Conservation (phyloP, 1,139 yeast genomes). For the Sugiyamaella paludigena region DNA sequence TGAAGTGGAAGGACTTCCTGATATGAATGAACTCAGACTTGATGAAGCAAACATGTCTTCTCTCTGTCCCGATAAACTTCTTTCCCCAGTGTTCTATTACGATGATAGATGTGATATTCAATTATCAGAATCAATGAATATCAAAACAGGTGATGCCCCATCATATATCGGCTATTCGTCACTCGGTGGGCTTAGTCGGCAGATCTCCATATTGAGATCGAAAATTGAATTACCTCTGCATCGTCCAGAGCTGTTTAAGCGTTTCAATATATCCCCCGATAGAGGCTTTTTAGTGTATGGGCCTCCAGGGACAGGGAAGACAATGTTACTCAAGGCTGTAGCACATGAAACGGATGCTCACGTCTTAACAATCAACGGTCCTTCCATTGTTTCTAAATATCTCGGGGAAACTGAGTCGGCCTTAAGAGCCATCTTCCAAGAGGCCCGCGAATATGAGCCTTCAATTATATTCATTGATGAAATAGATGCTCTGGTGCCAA, state of each 20-base stretch:
- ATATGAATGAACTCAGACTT: slow-evolving; percentile 38
- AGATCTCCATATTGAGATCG: slow-evolving; percentile 58
- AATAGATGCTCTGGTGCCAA: slow-evolving; percentile 76
- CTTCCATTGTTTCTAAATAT: slow-evolving; percentile 87
- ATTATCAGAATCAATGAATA: slow-evolving; percentile 3
- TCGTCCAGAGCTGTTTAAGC: slow-evolving; percentile 69
- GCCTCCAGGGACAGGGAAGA: slow-evolving; percentile 97
- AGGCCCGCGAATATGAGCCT: slow-evolving; percentile 83
- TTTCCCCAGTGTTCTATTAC: slow-evolving; percentile 5
- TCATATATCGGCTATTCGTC: slow-evolving; percentile 45
- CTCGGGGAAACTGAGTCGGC: slow-evolving; percentile 91
- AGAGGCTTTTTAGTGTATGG: slow-evolving; percentile 89
- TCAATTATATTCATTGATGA: slow-evolving; percentile 87
- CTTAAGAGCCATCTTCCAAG: slow-evolving; percentile 74
- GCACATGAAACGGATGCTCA: slow-evolving; percentile 74
- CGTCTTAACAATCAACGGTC: slow-evolving; percentile 81
- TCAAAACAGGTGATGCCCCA: slow-evolving; percentile 40
- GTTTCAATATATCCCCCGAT: slow-evolving; percentile 87
- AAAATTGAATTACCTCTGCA: slow-evolving; percentile 79
- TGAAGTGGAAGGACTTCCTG: slow-evolving; percentile 37
- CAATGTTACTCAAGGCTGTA: slow-evolving; percentile 79
- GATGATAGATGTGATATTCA: not conserved
- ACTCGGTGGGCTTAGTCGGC: slow-evolving; percentile 76
- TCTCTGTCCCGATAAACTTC: slow-evolving; percentile 41
- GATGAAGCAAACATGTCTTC: slow-evolving; percentile 16